Conservation (phyloP, 2,329 filamentous ascomycete species). For the Phyllosticta citribraziliensis region DNA sequence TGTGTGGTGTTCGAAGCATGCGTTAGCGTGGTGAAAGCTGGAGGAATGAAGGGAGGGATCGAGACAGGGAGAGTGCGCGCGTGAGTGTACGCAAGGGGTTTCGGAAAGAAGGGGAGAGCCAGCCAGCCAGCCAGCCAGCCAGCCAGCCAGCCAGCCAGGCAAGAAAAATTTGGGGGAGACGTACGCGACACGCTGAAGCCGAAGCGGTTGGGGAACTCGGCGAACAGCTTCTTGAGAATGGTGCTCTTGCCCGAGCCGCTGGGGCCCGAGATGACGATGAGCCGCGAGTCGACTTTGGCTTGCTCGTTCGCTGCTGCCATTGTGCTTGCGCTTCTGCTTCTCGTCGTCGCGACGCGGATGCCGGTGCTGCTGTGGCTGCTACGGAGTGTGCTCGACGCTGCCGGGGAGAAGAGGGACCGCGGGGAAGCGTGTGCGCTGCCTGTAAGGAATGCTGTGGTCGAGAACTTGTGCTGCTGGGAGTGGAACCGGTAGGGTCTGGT, state of each 20-base stretch:
- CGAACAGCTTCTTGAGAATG: conserved; percentile 62
- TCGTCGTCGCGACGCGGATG: background rate
- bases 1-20: background rate
- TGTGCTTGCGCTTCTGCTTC: background rate
- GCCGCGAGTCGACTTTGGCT: conserved; percentile 24
- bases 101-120: background rate
- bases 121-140: too few species aligned
- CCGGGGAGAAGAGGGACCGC: too few species aligned
- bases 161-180: conserved; percentile 12
- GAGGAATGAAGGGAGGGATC: conserved; percentile 17
- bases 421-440: background rate
- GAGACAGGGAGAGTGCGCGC: background rate
- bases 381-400: too few species aligned
- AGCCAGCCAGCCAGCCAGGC: too few species aligned
- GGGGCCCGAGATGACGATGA: conserved; percentile 70
- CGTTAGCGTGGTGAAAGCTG: background rate
- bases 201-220: conserved; percentile 56
- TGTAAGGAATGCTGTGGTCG: background rate
- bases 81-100: background rate
- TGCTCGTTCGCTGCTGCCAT: background rate
- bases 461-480: background rate
- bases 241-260: conserved; percentile 76
- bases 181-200: conserved; percentile 42
- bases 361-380: too few species aligned
- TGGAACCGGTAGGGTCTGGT: background rate